Percentiles rank a stretch among this genome's conserved stretches.
Conservation (phyloP, 208 protist species). For the Porcisia hertigi region DNA sequence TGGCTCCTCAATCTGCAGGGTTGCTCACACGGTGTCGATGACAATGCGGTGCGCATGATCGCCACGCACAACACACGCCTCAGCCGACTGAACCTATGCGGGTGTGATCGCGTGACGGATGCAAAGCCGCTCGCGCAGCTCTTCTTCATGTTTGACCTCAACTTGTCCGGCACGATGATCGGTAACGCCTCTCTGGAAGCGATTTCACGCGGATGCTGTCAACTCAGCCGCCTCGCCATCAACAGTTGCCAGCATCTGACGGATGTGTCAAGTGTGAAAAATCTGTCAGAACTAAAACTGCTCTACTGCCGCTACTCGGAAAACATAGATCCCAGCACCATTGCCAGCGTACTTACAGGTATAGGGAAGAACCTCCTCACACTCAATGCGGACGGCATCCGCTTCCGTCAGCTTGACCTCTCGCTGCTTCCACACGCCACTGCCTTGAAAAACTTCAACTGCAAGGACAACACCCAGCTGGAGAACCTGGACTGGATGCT, state of each 20-base stretch:
- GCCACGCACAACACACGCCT: slow-evolving; percentile 53
- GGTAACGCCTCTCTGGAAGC: slow-evolving; percentile 47
- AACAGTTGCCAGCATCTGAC: slow-evolving; percentile 70
- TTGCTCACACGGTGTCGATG: slow-evolving; percentile 57
- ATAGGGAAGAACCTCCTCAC: slow-evolving; percentile 64
- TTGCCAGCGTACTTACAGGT: slow-evolving; percentile 37
- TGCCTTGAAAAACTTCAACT: slow-evolving; percentile 68
- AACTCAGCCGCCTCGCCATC: slow-evolving; percentile 73
- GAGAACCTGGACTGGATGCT: slow-evolving; percentile 46
- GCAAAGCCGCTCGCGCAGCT: slow-evolving; percentile 53
- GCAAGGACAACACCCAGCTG: slow-evolving; percentile 65
- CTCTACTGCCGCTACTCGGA: slow-evolving; percentile 79
- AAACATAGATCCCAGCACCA: slow-evolving; percentile 55
- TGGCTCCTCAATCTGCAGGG: slow-evolving; percentile 77
- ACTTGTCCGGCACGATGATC: slow-evolving; percentile 61
- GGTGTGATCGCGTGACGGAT: slow-evolving; percentile 64
- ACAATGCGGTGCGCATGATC: slow-evolving; percentile 60
- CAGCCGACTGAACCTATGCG: slow-evolving; percentile 74
- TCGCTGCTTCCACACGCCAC: slow-evolving; percentile 25
- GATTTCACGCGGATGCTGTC: slow-evolving; percentile 49
- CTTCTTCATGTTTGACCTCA: slow-evolving; percentile 66
- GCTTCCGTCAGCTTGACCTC: slow-evolving; percentile 46
- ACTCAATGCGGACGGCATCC: slow-evolving; percentile 71
- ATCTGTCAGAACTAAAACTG: slow-evolving; percentile 66
- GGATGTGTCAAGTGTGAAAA: slow-evolving; percentile 39